Conservation (phyloP, 2,329 filamentous ascomycete genomes). For the Fusarium anguioides region DNA sequence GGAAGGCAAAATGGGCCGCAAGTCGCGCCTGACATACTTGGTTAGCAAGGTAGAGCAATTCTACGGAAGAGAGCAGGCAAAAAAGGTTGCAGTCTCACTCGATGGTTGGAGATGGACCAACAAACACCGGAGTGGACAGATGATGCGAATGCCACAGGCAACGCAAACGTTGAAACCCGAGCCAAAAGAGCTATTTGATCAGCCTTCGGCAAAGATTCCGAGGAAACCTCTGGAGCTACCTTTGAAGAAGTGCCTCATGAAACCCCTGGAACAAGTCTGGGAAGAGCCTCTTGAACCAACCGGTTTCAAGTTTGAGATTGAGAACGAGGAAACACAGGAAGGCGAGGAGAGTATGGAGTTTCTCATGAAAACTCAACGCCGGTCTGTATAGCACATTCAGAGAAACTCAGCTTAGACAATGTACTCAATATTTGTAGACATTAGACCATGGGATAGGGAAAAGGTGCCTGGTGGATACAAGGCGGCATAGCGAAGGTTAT, state of each 20-base stretch:
- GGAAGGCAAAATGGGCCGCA: conserved; percentile 48
- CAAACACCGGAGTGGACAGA: background rate
- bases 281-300: background rate
- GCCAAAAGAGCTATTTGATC: background rate
- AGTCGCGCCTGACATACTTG: conserved; percentile 48
- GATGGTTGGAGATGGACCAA: conserved; percentile 42
- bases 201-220: background rate
- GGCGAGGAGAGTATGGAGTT: background rate
- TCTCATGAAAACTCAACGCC: conserved; percentile 2
- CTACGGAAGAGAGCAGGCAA: conserved; percentile 41
- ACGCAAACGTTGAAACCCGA: background rate
- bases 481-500: too few species aligned
- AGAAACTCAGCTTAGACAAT: background rate
- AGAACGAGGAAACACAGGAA: background rate
- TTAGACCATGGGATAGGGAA: background rate
- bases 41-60: conserved; percentile 43
- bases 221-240: background rate
- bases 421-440: background rate
- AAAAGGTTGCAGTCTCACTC: conserved; percentile 20
- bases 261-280: background rate
- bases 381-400: background rate
- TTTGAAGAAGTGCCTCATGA: background rate
- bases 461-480: background rate
- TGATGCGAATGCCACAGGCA: conserved; percentile 9
- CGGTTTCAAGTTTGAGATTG: background rate